Conservation (phyloP, 1,284 basidiomycete species). For the Cutaneotrichosporon dermatis region DNA sequence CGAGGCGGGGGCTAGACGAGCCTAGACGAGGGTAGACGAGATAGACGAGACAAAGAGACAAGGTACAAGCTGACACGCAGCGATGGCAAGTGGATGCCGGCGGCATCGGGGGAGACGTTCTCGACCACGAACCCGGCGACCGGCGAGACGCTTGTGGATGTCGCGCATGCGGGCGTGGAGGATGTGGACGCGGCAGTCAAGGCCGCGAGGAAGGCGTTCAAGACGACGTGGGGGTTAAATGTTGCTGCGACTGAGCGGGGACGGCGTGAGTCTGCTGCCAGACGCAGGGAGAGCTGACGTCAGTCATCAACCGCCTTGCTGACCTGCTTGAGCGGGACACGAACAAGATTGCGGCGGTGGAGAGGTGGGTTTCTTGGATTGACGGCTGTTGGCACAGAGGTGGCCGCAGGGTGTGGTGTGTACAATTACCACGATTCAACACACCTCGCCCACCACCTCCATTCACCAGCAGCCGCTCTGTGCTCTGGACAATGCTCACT, state of each 20-base stretch:
- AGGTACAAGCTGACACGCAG: conserved; percentile 15
- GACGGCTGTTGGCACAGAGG: too few species aligned
- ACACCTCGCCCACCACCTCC: too few species aligned
- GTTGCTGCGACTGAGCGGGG: conserved; percentile 76
- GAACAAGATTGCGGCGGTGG: conserved; percentile 63
- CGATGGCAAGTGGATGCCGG: conserved; percentile 36
- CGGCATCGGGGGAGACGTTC: conserved; percentile 29
- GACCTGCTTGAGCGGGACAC: conserved; percentile 83
- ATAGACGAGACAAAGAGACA: too few species aligned
- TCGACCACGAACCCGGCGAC: conserved; percentile 54
- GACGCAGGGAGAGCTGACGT: background rate
- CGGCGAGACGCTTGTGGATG: conserved; percentile 48
- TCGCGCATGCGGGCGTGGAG: conserved; percentile 43
- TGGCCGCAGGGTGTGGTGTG: too few species aligned
- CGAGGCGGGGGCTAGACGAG: too few species aligned
- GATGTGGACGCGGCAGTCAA: conserved; percentile 79
- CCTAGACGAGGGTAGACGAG: too few species aligned
- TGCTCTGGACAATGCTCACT: background rate
- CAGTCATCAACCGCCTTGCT: conserved; percentile 73
- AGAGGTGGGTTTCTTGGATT: conserved; percentile 45
- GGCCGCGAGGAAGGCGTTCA: conserved; percentile 76
- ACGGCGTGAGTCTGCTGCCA: conserved; percentile 40
- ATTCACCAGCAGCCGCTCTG: too few species aligned
- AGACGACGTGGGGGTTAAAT: conserved; percentile 84
- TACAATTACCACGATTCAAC: too few species aligned